Evolutionary conservation across 495 filamentous ascomycete genomes (phyloP).

Genomic region (Penicillium waksmanii): DNA sequence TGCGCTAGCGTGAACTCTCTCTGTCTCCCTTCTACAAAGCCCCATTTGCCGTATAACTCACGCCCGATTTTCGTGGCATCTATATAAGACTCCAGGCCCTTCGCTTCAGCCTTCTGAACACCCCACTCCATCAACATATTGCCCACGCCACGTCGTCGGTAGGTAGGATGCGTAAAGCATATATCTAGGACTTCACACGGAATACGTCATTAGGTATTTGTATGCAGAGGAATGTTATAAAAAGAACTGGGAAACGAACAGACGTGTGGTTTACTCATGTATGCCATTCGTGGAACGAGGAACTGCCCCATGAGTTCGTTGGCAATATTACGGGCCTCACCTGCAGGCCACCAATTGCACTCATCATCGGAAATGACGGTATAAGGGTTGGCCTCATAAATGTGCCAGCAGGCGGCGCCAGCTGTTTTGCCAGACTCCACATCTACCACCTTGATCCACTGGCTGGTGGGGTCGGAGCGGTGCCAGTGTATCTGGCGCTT

Average conservation of each 20-base stretch:
- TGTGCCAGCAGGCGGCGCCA: neutral
- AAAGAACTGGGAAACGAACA: neutral
- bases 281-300: neutral
- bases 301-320: neutral
- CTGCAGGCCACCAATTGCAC: neutral
- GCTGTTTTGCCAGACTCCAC: neutral
- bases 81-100: neutral
- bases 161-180: neutral
- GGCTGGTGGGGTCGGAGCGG: neutral
- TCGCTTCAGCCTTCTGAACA: neutral
- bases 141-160: neutral
- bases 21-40: neutral
- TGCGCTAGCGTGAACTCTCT: neutral
- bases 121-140: slow-evolving; percentile 1
- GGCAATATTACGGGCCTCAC: neutral
- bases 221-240: neutral
- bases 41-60: neutral
- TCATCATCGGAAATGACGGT: neutral
- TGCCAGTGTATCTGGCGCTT: neutral
- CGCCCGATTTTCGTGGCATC: neutral
- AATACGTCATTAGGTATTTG: neutral
- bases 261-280: neutral
- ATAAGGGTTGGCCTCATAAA: neutral
- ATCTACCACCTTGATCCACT: neutral
- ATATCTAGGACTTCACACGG: neutral